Evolutionary conservation across 2,329 filamentous ascomycete genomes (phyloP), one percentile per base, ranked within the genome.

Genomic region (Anisogramma anomala): DNA sequence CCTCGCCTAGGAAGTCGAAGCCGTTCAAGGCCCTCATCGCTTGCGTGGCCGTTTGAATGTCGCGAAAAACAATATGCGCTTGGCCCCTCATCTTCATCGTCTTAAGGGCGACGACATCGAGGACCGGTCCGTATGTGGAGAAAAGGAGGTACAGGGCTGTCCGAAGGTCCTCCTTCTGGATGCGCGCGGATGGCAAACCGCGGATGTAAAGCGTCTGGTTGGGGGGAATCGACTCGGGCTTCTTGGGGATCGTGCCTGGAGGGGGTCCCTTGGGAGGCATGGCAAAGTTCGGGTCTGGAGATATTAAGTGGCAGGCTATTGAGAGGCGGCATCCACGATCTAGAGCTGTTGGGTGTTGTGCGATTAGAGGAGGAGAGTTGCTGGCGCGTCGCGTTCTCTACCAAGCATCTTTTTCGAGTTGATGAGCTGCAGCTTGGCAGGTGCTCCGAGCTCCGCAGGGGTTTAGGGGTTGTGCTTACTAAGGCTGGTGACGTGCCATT

Each of bases 61-160:
- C 89, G 44, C 84, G 77, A 59, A 87, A 96, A 11, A 91, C 83
- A 46, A 98, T 69, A 56, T 96, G 91, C 47, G 91, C 91, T 63
- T 98, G 91, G 3, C 91, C 91, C 36, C 91, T 82, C 88, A 96
- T 95, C 65, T 86, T 86, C 59, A 72, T 71, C 1, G 85, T 94
- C 66, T 87, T 93, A 52, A 95, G 69, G 22, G 85, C 84, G 36
- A 95, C 83, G 15, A 98, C 77, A 58, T 98, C 91, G 44, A 98
- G 75, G 13, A 98, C 83, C 1, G 86, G 79, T 30, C 91, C 91
- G 58, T 94, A 94, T 11, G 87, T 94, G 9, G 87, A 86, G 61
- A 96, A 96, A 10, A 96, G 74, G 61, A 87, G 84, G 65, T 98
- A 98, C 22, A 98, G 72, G 4, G 82, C 82, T 33, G 85, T 82